Percentiles rank a stretch among this genome's conserved stretches.
phyloP scores from a whole-genome alignment of 305 asterid genomes.

The Fraxinus greggii region DNA sequence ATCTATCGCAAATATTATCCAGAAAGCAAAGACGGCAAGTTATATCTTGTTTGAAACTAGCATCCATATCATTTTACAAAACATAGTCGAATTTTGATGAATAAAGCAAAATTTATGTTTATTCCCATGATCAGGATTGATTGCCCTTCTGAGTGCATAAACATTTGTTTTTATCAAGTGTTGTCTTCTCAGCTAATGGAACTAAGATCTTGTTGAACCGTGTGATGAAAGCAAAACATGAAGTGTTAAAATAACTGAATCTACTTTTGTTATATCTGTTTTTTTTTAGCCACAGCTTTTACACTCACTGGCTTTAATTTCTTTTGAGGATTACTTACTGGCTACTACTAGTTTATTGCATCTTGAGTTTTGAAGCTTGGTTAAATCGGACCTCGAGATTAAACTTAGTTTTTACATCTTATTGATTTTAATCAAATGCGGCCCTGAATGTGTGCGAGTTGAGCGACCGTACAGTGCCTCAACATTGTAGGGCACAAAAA shows the following conservation, averaged over 20 bases:
- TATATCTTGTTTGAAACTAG: neutral
- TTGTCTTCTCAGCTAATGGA: neutral
- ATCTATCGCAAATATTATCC: conserved; percentile 22
- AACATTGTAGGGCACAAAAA: too few species aligned
- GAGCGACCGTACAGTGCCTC: too few species aligned
- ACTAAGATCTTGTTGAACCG: neutral
- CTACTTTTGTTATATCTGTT: neutral
- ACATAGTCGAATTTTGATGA: neutral
- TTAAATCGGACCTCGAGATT: neutral
- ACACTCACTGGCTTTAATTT: neutral
- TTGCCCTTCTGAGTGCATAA: neutral
- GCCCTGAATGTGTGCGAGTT: too few species aligned
- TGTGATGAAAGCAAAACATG: neutral
- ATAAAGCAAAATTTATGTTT: neutral
- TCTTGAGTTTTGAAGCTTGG: neutral
- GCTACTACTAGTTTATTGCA: neutral
- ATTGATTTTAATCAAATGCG: too few species aligned
- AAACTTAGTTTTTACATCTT: conserved; percentile 9
- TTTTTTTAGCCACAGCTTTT: neutral
- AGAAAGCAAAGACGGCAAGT: neutral
- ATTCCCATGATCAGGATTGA: neutral
- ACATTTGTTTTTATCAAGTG: neutral
- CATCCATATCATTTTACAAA: neutral
- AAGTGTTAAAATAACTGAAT: neutral
- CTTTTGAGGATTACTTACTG: neutral